Evolutionary conservation across 176 grass and related monocot genomes (phyloP).

Genomic region (Juncus effusus): DNA sequence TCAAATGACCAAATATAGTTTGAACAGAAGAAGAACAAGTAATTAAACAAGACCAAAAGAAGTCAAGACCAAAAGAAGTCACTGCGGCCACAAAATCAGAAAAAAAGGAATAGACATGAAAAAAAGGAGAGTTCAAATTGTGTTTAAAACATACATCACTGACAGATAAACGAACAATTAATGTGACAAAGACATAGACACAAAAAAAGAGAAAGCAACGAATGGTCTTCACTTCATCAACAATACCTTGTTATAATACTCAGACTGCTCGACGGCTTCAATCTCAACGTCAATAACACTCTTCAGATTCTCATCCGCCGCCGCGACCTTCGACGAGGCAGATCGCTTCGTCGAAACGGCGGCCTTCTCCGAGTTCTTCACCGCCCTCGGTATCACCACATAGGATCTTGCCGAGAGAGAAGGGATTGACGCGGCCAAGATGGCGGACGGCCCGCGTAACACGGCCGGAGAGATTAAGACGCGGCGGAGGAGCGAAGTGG

Average conservation of each 20-base stretch:
- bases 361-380: conserved; percentile 1
- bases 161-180: too few species aligned
- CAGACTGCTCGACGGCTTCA: conserved; percentile 21
- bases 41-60: too few species aligned
- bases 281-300: conserved; percentile 40
- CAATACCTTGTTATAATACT: conserved; percentile 24
- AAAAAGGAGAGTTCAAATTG: too few species aligned
- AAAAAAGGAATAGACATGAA: too few species aligned
- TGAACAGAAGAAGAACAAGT: too few species aligned
- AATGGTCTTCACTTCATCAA: neutral
- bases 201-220: too few species aligned
- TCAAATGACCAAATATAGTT: too few species aligned
- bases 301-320: conserved; percentile 34
- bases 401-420: neutral
- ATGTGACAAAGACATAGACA: too few species aligned
- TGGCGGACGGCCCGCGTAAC: neutral
- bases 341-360: conserved; percentile 26
- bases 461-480: conserved; percentile 10
- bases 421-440: neutral
- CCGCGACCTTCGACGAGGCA: conserved; percentile 31
- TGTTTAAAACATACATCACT: too few species aligned
- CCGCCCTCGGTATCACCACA: conserved; percentile 7
- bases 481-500: conserved; percentile 34
- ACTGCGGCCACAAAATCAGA: too few species aligned
- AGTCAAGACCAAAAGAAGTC: too few species aligned